These are phyloP conservation scores for Myriosclerotinia duriaeana DNA, from an alignment of 2,329 filamentous ascomycete species.

Conservation along the genomic window DNA sequence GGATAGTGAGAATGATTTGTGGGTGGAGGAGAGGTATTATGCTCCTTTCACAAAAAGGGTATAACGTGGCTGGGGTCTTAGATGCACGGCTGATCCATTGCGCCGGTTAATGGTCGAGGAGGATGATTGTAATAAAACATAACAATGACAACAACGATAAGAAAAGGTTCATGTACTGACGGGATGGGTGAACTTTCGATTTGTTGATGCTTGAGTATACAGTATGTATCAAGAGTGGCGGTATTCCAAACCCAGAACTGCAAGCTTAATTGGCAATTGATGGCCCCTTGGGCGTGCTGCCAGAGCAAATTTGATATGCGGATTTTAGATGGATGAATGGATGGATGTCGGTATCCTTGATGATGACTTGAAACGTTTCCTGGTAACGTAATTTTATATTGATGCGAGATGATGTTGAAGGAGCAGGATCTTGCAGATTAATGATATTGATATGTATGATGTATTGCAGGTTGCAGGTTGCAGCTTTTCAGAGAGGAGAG, in stretches of 20 bases:
- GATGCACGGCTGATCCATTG: conserved; percentile 28
- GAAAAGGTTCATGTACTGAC: conserved; percentile 19
- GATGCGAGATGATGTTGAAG: conserved; percentile 19
- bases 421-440: conserved; percentile 17
- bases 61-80: conserved; percentile 25
- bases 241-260: not conserved
- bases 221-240: conserved; percentile 1
- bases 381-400: conserved; percentile 22
- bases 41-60: conserved; percentile 23
- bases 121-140: not conserved
- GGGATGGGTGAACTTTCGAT: not conserved
- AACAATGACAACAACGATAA: not conserved
- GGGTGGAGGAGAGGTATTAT: conserved; percentile 8
- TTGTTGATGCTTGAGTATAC: not conserved
- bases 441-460: conserved; percentile 15
- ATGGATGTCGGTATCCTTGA: conserved; percentile 10
- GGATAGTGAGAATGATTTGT: conserved; percentile 15
- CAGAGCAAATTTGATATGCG: conserved; percentile 3
- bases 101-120: conserved; percentile 26
- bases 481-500: conserved; percentile 5
- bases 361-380: not conserved
- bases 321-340: not conserved
- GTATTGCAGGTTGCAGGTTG: conserved; percentile 13
- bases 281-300: not conserved
- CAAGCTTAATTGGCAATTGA: conserved; percentile 6